Evolutionary conservation across 208 protist species (phyloP).

Genomic region (Naegleria gruberi): DNA sequence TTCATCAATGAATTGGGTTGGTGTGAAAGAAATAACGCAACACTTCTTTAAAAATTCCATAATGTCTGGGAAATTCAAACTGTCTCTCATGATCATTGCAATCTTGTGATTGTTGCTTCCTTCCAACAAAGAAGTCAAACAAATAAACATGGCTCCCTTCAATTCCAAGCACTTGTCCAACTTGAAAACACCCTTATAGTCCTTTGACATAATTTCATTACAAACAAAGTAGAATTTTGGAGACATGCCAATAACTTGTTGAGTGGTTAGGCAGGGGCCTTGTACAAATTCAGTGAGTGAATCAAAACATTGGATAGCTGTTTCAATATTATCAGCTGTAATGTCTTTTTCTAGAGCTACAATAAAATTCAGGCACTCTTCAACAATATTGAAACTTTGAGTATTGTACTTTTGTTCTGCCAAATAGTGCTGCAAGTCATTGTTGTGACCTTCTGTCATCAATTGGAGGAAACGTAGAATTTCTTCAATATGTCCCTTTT

Average conservation of each 20-base stretch:
- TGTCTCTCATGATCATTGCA: not conserved
- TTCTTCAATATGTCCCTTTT: conserved; percentile 29
- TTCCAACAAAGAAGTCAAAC: not conserved
- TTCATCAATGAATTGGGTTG: not conserved
- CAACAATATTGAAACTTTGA: conserved; percentile 67
- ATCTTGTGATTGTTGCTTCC: not conserved
- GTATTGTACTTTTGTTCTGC: conserved; percentile 64
- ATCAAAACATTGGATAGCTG: conserved; percentile 56
- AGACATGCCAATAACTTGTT: conserved; percentile 45
- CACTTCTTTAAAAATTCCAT: not conserved
- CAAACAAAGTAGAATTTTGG: conserved; percentile 1
- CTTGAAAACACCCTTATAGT: not conserved
- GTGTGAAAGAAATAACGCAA: not conserved
- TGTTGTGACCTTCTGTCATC: conserved; percentile 78
- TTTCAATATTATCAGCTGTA: not conserved
- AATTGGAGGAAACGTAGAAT: conserved; percentile 77
- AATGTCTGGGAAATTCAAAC: not conserved
- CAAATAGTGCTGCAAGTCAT: conserved; percentile 72
- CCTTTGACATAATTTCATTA: not conserved
- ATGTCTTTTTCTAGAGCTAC: not conserved
- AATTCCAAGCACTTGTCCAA: not conserved
- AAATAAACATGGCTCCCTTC: not conserved
- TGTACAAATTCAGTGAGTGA: conserved; percentile 79
- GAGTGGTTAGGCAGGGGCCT: conserved; percentile 72
- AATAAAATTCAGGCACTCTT: conserved; percentile 40